Conservation (phyloP, 306 rosid genomes). For the Prunus mume region DNA sequence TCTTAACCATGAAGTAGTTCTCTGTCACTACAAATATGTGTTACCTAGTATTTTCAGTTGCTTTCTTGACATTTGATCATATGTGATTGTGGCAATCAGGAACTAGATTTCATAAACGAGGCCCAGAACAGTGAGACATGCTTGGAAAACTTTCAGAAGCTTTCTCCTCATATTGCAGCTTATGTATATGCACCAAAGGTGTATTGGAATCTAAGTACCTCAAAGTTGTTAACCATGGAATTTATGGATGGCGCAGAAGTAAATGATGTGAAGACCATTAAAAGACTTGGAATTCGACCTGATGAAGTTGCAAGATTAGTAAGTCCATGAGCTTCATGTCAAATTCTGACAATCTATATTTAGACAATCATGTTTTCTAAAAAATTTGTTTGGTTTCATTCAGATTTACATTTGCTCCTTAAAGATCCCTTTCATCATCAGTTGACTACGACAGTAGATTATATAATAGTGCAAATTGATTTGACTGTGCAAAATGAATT, state of each 20-base stretch:
- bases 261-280: conserved; percentile 67
- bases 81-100: conserved; percentile 52
- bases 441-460: background rate
- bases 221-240: conserved; percentile 94
- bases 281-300: conserved; percentile 63
- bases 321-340: conserved; percentile 33
- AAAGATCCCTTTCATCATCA: conserved; percentile 1
- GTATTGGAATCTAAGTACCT: conserved; percentile 76
- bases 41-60: background rate
- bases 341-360: background rate
- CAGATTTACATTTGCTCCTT: background rate
- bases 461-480: background rate
- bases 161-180: conserved; percentile 86
- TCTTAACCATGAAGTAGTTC: background rate
- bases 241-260: conserved; percentile 81
- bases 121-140: conserved; percentile 93
- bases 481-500: background rate
- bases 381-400: background rate
- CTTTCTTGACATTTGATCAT: conserved; percentile 23
- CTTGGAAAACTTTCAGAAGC: conserved; percentile 73
- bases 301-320: conserved; percentile 84
- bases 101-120: conserved; percentile 78
- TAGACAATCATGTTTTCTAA: background rate
- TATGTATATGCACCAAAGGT: conserved; percentile 86
- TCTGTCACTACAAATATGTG: background rate